These are phyloP conservation scores for Tetraselmis chui DNA, from an alignment of 139 green algal species.

Conservation along the genomic window DNA sequence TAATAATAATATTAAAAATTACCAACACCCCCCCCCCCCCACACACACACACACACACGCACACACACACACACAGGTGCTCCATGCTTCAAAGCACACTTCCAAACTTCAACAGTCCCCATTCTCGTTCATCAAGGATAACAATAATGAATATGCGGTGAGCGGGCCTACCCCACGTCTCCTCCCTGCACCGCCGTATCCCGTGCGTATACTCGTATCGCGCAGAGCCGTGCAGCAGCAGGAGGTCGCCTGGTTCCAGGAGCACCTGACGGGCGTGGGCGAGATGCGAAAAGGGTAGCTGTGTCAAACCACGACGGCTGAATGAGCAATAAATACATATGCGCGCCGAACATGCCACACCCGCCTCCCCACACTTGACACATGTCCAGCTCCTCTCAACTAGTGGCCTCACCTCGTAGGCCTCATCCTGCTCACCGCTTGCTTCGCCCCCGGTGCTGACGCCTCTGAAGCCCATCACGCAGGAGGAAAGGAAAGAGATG, in stretches of 20 bases:
- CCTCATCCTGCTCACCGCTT: background rate
- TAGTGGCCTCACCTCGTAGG: background rate
- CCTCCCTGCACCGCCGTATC: constrained; percentile 13
- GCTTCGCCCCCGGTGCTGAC: background rate
- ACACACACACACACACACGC: background rate
- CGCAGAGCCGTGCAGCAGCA: constrained; percentile 22
- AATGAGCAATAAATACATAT: no score
- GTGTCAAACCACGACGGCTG: no score
- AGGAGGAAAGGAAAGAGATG: constrained; percentile 11
- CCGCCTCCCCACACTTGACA: background rate
- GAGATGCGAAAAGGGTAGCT: no score
- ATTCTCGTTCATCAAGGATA: no score
- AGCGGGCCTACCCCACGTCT: background rate
- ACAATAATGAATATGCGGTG: no score
- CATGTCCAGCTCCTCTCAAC: background rate
- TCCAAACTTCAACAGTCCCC: no score
- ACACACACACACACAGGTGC: background rate
- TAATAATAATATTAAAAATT: no score
- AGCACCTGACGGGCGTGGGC: no score
- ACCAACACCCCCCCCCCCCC: no score
- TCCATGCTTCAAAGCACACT: no score
- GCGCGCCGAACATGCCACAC: no score
- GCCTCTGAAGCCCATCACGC: constrained; percentile 17
- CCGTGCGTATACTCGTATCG: constrained; percentile 30
- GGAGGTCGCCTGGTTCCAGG: constrained; percentile 29